These are phyloP conservation scores for Aureobasidium leucospermi DNA, from an alignment of 2,329 filamentous ascomycete genomes.

Conservation along the genomic window DNA sequence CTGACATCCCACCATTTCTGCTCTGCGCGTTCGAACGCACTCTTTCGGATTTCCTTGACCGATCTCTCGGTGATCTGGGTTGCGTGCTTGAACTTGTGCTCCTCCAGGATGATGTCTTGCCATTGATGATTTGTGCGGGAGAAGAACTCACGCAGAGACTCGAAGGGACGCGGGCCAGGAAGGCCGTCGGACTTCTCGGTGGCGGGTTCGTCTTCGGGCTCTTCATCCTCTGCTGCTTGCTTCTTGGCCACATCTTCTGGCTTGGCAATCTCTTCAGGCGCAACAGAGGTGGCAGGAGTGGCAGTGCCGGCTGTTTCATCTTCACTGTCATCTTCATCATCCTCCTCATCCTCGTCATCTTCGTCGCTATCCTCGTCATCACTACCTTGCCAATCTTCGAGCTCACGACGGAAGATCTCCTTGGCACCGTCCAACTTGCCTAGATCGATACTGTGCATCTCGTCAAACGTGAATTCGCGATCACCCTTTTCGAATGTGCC, in stretches of 20 bases:
- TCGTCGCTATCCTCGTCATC: conserved; percentile 38
- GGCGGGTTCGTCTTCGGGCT: conserved; percentile 17
- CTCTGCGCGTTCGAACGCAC: conserved; percentile 84
- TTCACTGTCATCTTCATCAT: conserved; percentile 47
- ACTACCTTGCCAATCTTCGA: conserved; percentile 70
- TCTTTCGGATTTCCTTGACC: conserved; percentile 87
- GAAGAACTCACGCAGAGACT: conserved; percentile 87
- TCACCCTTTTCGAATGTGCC: conserved; percentile 95
- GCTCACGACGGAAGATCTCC: conserved; percentile 78
- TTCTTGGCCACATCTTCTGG: conserved; percentile 29
- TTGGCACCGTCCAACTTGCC: conserved; percentile 91
- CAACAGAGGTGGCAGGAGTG: conserved; percentile 48
- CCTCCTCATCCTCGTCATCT: conserved; percentile 44
- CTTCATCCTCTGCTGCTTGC: conserved; percentile 45
- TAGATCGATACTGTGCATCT: conserved; percentile 88
- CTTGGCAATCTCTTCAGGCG: conserved; percentile 20
- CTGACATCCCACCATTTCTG: conserved; percentile 98
- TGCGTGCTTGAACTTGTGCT: conserved; percentile 59
- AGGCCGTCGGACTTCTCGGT: conserved; percentile 63
- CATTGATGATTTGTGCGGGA: conserved; percentile 78
- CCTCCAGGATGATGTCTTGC: conserved; percentile 79
- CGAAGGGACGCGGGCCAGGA: conserved; percentile 75
- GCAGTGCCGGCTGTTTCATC: conserved; percentile 18
- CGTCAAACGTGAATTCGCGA: conserved; percentile 90
- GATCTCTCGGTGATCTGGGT: conserved; percentile 57